These are phyloP conservation scores for Eutrema heterophyllum DNA, from an alignment of 345 rosid genomes.

Conservation along the genomic window DNA sequence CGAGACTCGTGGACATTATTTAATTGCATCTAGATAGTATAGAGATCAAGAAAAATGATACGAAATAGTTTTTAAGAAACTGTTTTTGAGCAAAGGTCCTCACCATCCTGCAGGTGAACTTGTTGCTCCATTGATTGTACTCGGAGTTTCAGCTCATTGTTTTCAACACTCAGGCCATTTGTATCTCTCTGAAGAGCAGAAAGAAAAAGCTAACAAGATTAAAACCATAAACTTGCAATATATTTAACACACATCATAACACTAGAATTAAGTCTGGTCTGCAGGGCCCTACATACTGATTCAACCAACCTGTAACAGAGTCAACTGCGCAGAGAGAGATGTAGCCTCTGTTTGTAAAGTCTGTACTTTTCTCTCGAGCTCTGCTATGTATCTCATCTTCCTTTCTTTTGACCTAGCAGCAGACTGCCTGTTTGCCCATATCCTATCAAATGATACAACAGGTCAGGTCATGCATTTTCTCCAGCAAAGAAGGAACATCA, in stretches of 20 bases:
- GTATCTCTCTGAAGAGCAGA: slow-evolving; percentile 62
- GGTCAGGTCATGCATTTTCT: slow-evolving; percentile 14
- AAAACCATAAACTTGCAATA: background rate
- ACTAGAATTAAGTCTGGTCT: background rate
- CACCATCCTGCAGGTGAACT: slow-evolving; percentile 89
- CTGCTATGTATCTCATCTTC: slow-evolving; percentile 90
- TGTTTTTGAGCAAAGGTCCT: slow-evolving; percentile 31
- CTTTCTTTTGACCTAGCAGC: slow-evolving; percentile 98
- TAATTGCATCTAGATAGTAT: background rate
- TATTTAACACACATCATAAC: background rate
- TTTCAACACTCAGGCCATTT: slow-evolving; percentile 72
- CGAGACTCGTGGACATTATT: background rate
- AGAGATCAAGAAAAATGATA: background rate
- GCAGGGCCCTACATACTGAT: background rate
- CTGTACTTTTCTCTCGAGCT: slow-evolving; percentile 87
- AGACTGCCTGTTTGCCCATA: slow-evolving; percentile 97
- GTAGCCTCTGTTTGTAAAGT: slow-evolving; percentile 87
- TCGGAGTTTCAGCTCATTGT: slow-evolving; percentile 81
- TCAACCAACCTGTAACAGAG: slow-evolving; percentile 70
- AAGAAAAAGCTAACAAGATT: background rate
- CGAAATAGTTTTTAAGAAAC: background rate
- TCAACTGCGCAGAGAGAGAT: slow-evolving; percentile 79
- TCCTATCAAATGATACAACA: slow-evolving; percentile 41
- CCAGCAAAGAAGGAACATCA: background rate
- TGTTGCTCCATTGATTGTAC: slow-evolving; percentile 91